Base-by-base conservation (phyloP, 768 basidiomycete genomes). In the Termitomyces sp. region DNA sequence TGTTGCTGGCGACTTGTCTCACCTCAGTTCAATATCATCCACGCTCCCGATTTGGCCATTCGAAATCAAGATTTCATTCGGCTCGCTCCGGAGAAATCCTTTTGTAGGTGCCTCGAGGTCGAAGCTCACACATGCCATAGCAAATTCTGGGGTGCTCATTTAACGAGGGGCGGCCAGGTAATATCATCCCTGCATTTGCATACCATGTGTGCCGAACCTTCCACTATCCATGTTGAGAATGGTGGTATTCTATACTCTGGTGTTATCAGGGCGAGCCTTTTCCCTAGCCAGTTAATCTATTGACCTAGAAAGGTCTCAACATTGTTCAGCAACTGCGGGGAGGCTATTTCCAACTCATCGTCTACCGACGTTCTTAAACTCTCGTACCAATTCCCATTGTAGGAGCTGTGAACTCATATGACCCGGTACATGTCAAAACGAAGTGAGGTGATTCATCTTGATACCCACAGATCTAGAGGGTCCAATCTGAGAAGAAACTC, bases 71-170 rank as follows among this genome's bases (percentile, higher is more conserved):
- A 63, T 64, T 63, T 55, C 57, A 62, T 60, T 67, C 68, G 67
- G 67, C 66, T 61, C 65, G 68, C 61, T 59, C 67, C 70, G 68
- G 59, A 57, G 63, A 66, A 65, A 61, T 64, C 57, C 56, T 54
- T 58, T 39, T 27, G n/a, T 27, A 61, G 58, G 47, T 56, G 64
- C 70, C 68, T 70, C 68, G 66, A 68, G 67, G 66, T 63, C 51
- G 54, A 61, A 61, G 47, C 59, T 61, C 59, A 60, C 58, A 58
- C 58, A 58, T 63, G 59, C 56, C 53, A 59, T 32, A 58, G 48
- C 60, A 63, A 66, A 64, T 68, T 73, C 65, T 72, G 71, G 71
- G 73, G 70, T 70, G 62, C 66, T 69, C 62, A 60, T 61, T 58
- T 57, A 62, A 58, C 47, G 50, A 62, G 60, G 52, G 58, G 25